Evolutionary conservation across 1,284 basidiomycete species (phyloP), one percentile per base, ranked within the genome.

Genomic region (Phylloporus sp.): DNA sequence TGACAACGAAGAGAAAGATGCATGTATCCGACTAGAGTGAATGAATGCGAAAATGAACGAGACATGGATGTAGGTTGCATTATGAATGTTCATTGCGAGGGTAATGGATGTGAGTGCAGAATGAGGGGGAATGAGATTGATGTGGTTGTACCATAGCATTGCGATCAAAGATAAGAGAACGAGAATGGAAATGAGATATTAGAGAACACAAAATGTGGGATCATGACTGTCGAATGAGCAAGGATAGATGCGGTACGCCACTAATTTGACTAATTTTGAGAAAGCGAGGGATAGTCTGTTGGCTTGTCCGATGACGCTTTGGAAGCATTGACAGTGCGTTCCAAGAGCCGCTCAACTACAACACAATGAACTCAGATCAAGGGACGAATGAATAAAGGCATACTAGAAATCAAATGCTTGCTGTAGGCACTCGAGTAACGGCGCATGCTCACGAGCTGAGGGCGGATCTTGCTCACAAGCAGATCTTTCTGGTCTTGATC

Each of bases 331-430:
- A 66, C 53, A 1, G 74, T 78, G 44, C 77, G 71, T 64, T 90
- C 87, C 62, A 93, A 77, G 37, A 91, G 79, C 40, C 88, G 86
- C 74, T 92, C 91, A 67, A 92, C 90, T 92, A 61, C 18, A 61
- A 50, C 17, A 58, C 47, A 47, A 62, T 66, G 26, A 69, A 68
- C 34, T 57, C 34, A 40, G 60, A 47, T 57, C 28, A 51, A 13
- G 2, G 24, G 15, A 6, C 31, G 8, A 11, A 63, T n/a, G 24
- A 42, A 31, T 26, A 58, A 49, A 46, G 56, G 80, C 91, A 68
- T 74, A 93, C 92, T 93, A 47, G 93, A 87, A 54, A 85, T 82
- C 59, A 95, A 84, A 72, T 94, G 92, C 77, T 93, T 92, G 78
- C 84, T 90, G 74, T 92, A 90, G 31, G 86, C 84, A 70, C 85